Evolutionary conservation across 257 asterid genomes (phyloP), one percentile per base, ranked within the genome.

Genomic region (Solanum peruvianum): DNA sequence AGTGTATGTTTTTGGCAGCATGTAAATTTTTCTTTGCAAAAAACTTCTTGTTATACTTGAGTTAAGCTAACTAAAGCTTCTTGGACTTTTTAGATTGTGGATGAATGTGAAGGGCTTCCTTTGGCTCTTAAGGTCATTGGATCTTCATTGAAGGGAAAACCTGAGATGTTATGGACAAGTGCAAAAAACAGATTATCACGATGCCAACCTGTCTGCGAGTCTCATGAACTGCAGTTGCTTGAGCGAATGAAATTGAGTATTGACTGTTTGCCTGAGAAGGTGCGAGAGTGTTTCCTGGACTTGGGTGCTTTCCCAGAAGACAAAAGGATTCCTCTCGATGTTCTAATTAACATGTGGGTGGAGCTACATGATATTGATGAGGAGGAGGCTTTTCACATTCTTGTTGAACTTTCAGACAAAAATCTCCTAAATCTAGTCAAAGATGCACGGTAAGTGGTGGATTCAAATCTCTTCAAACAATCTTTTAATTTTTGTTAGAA

Each of bases 271-370:
- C 94, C 97, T 1, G 93, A 66, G 88, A 94, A 85, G 87, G 98
- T 93, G 84, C 91, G 96, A 88, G 94, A 93, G 78, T 96, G 99
- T 84, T 96, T 96, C 94, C 85, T 95, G 91, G 99, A 96, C 75
- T 88, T 96, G 86, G 98, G 98, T 25, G 93, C 94, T 14, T 96
- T 96, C 58, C 98, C 98, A 0, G 98, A 96, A 88, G 98, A 95
- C 91, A 95, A 93, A 91, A 93, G 90, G 86, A 96, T 96, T 56
- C 98, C 99, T 52, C 91, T 96, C 39, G 97, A 95, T 31, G 94
- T 96, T 85, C 97, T 96, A 73, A 93, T 96, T 90, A 95, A 95
- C 89, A 94, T 95, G 95, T 96, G 99, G 99, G 95, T 94, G 35
- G 99, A 95, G 88, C 91, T 95, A 18, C 99, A 96, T 56, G 98